These are phyloP conservation scores for Clitoria ternatea DNA, from an alignment of 306 rosid species.

Conservation along the genomic window DNA sequence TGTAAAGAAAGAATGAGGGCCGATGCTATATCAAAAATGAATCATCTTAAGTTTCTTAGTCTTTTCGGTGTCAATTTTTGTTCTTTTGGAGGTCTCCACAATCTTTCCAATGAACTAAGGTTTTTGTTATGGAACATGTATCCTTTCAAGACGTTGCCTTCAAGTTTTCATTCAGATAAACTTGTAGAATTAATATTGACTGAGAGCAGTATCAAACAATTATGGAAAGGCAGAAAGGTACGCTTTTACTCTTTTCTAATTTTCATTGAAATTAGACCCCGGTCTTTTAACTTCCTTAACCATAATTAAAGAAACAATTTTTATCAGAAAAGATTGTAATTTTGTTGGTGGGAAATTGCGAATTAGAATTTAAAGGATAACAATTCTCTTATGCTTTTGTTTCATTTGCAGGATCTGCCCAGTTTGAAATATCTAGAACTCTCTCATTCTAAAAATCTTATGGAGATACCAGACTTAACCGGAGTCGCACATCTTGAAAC, in stretches of 20 bases:
- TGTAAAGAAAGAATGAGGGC: neutral
- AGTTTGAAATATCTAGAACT: neutral
- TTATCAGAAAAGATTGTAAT: neutral
- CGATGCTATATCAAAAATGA: neutral
- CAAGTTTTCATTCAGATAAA: neutral
- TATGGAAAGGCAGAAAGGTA: conserved; percentile 7
- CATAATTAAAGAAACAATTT: neutral
- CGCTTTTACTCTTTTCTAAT: neutral
- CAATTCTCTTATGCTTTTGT: neutral
- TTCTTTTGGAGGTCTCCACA: neutral
- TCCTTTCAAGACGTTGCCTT: conserved; percentile 2
- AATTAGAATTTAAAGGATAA: neutral
- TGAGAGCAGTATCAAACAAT: neutral
- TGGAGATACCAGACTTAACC: neutral
- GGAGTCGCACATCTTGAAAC: neutral
- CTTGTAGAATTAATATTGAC: neutral
- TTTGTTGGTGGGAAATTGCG: neutral
- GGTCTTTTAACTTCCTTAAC: too few relatives aligned
- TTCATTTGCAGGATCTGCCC: neutral
- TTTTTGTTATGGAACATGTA: neutral
- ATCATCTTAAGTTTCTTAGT: neutral
- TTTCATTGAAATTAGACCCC: too few relatives aligned
- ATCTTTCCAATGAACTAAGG: neutral
- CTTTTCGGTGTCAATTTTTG: neutral
- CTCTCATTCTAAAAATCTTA: neutral